A percentile compares a stretch with the other conserved stretches of the same genome.
These are phyloP conservation scores for Pleurotus citrinopileatus DNA, from an alignment of 768 basidiomycete genomes.

Conservation along the genomic window DNA sequence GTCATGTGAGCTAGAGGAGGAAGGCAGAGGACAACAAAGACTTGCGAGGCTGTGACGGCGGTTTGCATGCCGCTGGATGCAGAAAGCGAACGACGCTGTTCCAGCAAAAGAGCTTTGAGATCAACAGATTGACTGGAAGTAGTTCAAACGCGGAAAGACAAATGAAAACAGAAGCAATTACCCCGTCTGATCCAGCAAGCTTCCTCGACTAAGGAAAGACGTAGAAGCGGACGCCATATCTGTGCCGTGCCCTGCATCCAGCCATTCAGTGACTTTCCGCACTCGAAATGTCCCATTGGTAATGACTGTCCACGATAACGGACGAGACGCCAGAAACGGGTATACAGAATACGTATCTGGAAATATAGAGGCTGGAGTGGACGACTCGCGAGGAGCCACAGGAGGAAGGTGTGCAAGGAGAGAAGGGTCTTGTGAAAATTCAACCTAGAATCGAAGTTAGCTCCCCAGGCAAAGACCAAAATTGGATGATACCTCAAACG, in stretches of 20 bases:
- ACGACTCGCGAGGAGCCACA: conserved; percentile 19
- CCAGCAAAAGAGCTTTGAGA: conserved; percentile 8
- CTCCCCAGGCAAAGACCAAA: neutral
- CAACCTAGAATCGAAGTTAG: conserved; percentile 11
- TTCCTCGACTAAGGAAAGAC: conserved; percentile 31
- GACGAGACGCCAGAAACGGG: conserved; percentile 55
- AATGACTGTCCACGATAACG: conserved; percentile 46
- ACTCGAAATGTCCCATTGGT: conserved; percentile 51
- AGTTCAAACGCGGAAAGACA: neutral
- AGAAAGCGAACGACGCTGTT: neutral
- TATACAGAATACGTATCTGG: conserved; percentile 57
- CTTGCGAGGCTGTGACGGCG: conserved; percentile 40
- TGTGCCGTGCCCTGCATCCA: conserved; percentile 33
- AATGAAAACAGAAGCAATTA: conserved; percentile 19
- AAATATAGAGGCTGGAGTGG: conserved; percentile 24
- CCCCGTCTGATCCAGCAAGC: conserved; percentile 32
- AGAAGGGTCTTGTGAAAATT: conserved; percentile 9
- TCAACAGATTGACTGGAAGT: conserved; percentile 11
- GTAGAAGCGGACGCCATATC: conserved; percentile 33
- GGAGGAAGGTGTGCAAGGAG: conserved; percentile 30
- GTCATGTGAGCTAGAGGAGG: neutral
- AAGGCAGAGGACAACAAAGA: neutral
- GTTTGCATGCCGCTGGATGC: conserved; percentile 7
- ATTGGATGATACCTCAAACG: conserved; percentile 43
- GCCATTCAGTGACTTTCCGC: conserved; percentile 63